These are phyloP conservation scores for Lumnitzera littorea DNA, from an alignment of 345 rosid genomes.

Conservation along the genomic window DNA sequence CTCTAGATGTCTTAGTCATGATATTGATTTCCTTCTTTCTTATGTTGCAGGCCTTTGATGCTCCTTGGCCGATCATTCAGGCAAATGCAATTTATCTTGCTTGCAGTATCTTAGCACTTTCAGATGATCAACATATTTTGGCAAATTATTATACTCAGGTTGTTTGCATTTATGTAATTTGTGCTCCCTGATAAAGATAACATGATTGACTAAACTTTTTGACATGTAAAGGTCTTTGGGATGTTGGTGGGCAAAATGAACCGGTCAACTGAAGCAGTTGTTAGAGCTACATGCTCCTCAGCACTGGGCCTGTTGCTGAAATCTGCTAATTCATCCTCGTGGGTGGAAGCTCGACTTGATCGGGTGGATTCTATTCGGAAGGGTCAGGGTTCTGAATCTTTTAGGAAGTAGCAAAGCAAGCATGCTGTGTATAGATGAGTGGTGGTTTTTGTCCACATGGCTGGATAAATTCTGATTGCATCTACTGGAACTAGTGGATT, in stretches of 20 bases:
- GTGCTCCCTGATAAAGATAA: background rate
- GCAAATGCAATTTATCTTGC: slow-evolving; percentile 90
- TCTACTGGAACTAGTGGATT: too few species aligned
- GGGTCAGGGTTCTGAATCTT: slow-evolving; percentile 28
- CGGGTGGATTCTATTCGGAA: slow-evolving; percentile 34
- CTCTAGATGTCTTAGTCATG: background rate
- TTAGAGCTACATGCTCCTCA: slow-evolving; percentile 72
- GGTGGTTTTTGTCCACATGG: too few species aligned
- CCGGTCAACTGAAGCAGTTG: slow-evolving; percentile 64
- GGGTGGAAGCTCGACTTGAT: slow-evolving; percentile 61
- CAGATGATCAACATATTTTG: slow-evolving; percentile 70
- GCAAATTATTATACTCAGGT: slow-evolving; percentile 76
- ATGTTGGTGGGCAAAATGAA: slow-evolving; percentile 77
- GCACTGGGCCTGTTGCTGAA: slow-evolving; percentile 69
- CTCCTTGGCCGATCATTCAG: slow-evolving; percentile 87
- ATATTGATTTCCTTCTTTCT: background rate
- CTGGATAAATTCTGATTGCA: too few species aligned
- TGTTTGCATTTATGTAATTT: slow-evolving; percentile 1
- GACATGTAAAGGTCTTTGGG: slow-evolving; percentile 49
- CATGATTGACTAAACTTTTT: background rate
- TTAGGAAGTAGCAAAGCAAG: slow-evolving; percentile 6
- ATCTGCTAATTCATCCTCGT: slow-evolving; percentile 48
- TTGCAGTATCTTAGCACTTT: slow-evolving; percentile 69
- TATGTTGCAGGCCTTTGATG: slow-evolving; percentile 76
- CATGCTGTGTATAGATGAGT: too few species aligned